These are phyloP conservation scores for Amoeboaphelidium protococcarum DNA, from an alignment of 371 early-diverging fungal species.

Conservation along the genomic window DNA sequence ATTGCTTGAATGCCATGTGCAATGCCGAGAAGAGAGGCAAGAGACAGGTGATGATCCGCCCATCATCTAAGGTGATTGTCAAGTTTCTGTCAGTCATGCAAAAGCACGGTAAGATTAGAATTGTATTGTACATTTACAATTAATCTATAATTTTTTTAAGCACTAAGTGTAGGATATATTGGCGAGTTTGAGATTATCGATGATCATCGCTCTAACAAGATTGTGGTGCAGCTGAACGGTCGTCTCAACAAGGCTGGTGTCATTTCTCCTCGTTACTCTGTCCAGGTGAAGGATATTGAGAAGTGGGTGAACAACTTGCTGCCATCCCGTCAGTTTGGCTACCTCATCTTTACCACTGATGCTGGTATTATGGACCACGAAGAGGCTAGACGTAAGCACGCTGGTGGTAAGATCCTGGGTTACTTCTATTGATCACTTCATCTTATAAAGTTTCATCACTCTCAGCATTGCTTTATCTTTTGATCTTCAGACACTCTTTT, in stretches of 20 bases:
- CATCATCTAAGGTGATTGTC: slow-evolving; percentile 87
- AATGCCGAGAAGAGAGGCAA: slow-evolving; percentile 97
- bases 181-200: slow-evolving; percentile 95
- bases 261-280: slow-evolving; percentile 97
- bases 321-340: slow-evolving; percentile 99
- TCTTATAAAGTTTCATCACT: too few species aligned
- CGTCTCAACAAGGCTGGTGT: slow-evolving; percentile 99
- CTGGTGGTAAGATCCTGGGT: slow-evolving; percentile 98
- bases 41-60: slow-evolving; percentile 90
- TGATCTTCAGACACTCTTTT: too few species aligned
- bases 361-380: slow-evolving; percentile 99
- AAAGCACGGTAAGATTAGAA: slow-evolving; percentile 52
- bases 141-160: slow-evolving; percentile 1
- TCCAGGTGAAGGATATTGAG: slow-evolving; percentile 81
- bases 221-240: slow-evolving; percentile 93
- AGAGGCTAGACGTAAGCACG: slow-evolving; percentile 92
- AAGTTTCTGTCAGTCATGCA: slow-evolving; percentile 98
- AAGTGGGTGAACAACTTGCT: slow-evolving; percentile 92
- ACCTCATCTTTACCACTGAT: slow-evolving; percentile 83
- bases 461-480: too few species aligned
- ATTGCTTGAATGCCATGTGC: slow-evolving; percentile 94
- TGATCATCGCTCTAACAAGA: slow-evolving; percentile 97
- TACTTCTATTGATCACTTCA: slow-evolving; percentile 69
- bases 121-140: not conserved
- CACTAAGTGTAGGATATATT: slow-evolving; percentile 60